Evolutionary conservation across 305 asterid genomes (phyloP), one percentile per base, ranked within the genome.

Genomic region (Plantago rigida): DNA sequence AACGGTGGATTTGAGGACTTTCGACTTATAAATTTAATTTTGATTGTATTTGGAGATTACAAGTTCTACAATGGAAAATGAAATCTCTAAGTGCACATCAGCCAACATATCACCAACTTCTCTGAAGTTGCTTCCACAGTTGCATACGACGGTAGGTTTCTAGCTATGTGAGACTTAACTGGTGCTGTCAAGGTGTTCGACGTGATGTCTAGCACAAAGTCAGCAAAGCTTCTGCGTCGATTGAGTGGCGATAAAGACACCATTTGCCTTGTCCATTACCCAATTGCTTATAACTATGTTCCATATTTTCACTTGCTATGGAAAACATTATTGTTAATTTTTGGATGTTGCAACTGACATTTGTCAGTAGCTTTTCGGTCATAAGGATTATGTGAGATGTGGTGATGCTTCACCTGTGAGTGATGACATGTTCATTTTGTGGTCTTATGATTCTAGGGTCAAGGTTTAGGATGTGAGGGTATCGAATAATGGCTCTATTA

Each of bases 341-440:
- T n/a, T n/a, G n/a, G n/a, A n/a, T n/a, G n/a, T n/a, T n/a, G n/a
- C 84, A 5, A 69, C 86, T 4, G 95, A 91, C 78, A 78, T 78
- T 3, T 73, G 67, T 34, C 39, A 82, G 24, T 7, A 68, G 84
- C 66, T 82, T 87, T 52, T 81, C 5, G 96, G 95, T 24, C 95
- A 88, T 73, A 87, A 84, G 79, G 98, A 91, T 70, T 91, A 87
- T 49, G 87, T 91, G 44, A 75, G 96, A 4, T 88, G 95, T 41
- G 94, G 95, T 0, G 96, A 88, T 73, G 71, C 80, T 28, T 86
- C 93, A 2, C 95, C 94, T 0, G 85, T 77, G n/a, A 83, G 94
- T 19, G 95, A 84, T 56, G 87, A 88, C 45, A 72, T 86, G 90
- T 91, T 86, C 60, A 75, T 82, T 56, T 85, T 96, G 0, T 95